Conservation (phyloP, 2,329 filamentous ascomycete genomes). For the Tolypocladium tropicale region DNA sequence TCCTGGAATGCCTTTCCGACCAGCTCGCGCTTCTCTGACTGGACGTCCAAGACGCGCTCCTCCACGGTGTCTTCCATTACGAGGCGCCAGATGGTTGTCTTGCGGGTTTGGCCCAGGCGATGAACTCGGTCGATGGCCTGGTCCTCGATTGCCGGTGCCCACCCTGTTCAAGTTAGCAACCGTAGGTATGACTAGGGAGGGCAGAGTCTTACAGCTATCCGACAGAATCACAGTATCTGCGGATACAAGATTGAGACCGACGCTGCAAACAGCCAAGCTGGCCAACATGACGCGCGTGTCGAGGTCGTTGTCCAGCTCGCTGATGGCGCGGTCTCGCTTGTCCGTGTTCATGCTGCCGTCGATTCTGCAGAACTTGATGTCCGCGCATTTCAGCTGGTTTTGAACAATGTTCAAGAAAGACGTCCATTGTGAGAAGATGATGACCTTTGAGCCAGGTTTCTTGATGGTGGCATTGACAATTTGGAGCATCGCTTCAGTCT, state of each 20-base stretch:
- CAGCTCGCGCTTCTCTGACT: constrained; percentile 67
- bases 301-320: constrained; percentile 55
- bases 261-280: constrained; percentile 70
- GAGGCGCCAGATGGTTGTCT: constrained; percentile 70
- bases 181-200: not conserved
- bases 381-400: constrained; percentile 49
- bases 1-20: constrained; percentile 74
- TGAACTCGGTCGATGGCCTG: constrained; percentile 86
- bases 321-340: constrained; percentile 62
- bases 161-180: constrained; percentile 40
- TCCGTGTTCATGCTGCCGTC: constrained; percentile 69
- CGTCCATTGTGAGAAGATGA: constrained; percentile 72
- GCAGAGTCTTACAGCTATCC: constrained; percentile 51
- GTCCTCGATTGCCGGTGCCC: constrained; percentile 87
- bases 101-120: constrained; percentile 69
- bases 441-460: constrained; percentile 55
- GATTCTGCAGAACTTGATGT: constrained; percentile 58
- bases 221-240: constrained; percentile 78
- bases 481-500: constrained; percentile 68
- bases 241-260: constrained; percentile 76
- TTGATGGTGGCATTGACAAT: constrained; percentile 61
- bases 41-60: constrained; percentile 68
- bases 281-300: constrained; percentile 69
- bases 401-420: constrained; percentile 65
- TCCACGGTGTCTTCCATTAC: constrained; percentile 76